Evolutionary conservation across 2,329 filamentous ascomycete genomes (phyloP).

Genomic region (Botrytis squamosa): DNA sequence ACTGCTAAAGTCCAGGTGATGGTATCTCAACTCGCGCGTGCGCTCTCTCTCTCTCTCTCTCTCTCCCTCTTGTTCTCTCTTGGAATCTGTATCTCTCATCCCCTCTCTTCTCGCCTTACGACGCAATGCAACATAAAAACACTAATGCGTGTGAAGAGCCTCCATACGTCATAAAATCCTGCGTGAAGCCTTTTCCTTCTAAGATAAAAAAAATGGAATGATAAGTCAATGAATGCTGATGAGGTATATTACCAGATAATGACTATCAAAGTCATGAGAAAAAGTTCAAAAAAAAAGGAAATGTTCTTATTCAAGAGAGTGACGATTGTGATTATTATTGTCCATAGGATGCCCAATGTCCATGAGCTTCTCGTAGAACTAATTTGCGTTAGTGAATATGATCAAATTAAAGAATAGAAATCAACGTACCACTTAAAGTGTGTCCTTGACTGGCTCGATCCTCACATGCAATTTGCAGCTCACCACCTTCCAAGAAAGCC

Average conservation of each 20-base stretch:
- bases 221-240: conserved; percentile 4
- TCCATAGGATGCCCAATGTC: conserved; percentile 32
- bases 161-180: conserved; percentile 19
- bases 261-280: conserved; percentile 16
- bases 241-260: conserved; percentile 15
- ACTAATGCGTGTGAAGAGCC: not conserved
- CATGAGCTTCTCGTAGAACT: conserved; percentile 37
- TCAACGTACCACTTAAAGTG: conserved; percentile 46
- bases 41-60: not conserved
- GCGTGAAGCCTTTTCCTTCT: conserved; percentile 12
- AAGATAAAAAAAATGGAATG: not conserved
- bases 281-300: not conserved
- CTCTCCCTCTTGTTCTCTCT: not conserved
- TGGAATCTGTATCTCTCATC: not conserved
- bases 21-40: conserved; percentile 6
- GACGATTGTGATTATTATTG: conserved; percentile 26
- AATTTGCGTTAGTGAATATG: conserved; percentile 22
- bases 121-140: conserved; percentile 7
- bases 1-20: conserved; percentile 17
- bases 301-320: conserved; percentile 9
- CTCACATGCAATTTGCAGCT: conserved; percentile 64
- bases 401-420: not conserved
- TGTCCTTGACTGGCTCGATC: conserved; percentile 57
- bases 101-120: not conserved
- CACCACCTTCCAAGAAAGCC: conserved; percentile 60